Conservation (phyloP, 306 rosid species). For the Castanospermum australe region DNA sequence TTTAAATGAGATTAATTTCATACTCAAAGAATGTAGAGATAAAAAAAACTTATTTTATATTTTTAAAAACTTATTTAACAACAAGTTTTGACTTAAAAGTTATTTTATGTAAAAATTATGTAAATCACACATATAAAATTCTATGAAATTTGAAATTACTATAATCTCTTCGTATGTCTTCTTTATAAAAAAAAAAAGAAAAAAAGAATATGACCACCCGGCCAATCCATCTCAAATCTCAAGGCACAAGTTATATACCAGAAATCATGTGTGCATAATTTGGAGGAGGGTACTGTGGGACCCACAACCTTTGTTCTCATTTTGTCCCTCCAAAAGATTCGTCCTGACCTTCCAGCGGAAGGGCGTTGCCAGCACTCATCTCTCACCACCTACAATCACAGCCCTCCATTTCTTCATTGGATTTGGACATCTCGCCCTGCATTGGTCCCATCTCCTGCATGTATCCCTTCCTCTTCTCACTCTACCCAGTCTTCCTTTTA, state of each 20-base stretch:
- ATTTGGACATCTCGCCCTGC: constrained; percentile 18
- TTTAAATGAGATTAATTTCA: too few relatives aligned
- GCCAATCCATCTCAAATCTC: neutral
- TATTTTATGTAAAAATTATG: too few relatives aligned
- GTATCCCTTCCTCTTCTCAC: neutral
- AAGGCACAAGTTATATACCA: neutral
- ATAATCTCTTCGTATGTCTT: neutral
- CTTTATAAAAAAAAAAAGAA: neutral
- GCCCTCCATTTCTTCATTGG: too few relatives aligned
- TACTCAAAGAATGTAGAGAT: too few relatives aligned
- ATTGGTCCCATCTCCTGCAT: neutral
- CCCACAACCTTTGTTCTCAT: constrained; percentile 23
- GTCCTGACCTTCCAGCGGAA: constrained; percentile 15
- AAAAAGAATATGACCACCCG: too few relatives aligned
- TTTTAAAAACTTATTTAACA: too few relatives aligned
- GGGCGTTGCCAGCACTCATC: constrained; percentile 16
- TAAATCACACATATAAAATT: too few relatives aligned
- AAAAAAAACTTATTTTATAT: too few relatives aligned
- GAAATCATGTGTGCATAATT: constrained; percentile 29
- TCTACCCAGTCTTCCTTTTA: neutral
- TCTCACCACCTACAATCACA: constrained; percentile 22
- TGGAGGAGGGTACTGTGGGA: constrained; percentile 16
- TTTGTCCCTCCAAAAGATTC: constrained; percentile 1
- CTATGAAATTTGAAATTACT: too few relatives aligned
- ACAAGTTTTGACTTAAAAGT: too few relatives aligned